Evolutionary conservation across 2,329 filamentous ascomycete species (phyloP).

Genomic region (Botryosphaeria agaves): DNA sequence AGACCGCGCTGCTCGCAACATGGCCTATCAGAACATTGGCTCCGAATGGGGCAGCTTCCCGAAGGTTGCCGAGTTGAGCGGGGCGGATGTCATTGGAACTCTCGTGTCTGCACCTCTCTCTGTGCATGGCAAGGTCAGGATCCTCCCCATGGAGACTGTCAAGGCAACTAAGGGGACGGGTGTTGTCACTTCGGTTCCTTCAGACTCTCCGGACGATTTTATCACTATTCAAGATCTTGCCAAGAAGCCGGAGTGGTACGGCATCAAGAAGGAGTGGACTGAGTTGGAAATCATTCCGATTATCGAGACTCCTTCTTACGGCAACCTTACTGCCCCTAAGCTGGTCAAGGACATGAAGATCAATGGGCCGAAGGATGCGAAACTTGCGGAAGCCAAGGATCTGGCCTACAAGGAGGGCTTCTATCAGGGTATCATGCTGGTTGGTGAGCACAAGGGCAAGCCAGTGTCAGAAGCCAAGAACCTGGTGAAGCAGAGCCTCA

Average conservation of each 20-base stretch:
- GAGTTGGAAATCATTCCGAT: constrained; percentile 79
- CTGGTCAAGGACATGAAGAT: constrained; percentile 92
- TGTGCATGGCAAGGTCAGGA: constrained; percentile 66
- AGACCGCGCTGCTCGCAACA: constrained; percentile 74
- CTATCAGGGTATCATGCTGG: constrained; percentile 82
- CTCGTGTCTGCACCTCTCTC: constrained; percentile 80
- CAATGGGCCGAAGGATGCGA: constrained; percentile 82
- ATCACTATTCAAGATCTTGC: constrained; percentile 73
- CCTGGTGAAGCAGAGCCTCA: constrained; percentile 61
- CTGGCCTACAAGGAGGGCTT: constrained; percentile 93
- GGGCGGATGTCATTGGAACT: constrained; percentile 73
- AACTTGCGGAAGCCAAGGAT: constrained; percentile 87
- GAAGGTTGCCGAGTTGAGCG: constrained; percentile 56
- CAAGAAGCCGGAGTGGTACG: constrained; percentile 94
- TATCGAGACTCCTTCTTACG: constrained; percentile 76
- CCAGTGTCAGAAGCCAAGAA: constrained; percentile 76
- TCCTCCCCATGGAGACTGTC: constrained; percentile 90
- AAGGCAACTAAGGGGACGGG: constrained; percentile 89
- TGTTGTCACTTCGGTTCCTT: constrained; percentile 89
- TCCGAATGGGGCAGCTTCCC: constrained; percentile 58
- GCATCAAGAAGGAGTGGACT: constrained; percentile 92
- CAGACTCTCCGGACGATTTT: constrained; percentile 90
- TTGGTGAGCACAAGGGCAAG: constrained; percentile 76
- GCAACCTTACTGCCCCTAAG: constrained; percentile 65
- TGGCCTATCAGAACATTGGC: constrained; percentile 86